Evolutionary conservation across 164 flowering plant genomes (phyloP).

Genomic region (Chimonanthus praecox): DNA sequence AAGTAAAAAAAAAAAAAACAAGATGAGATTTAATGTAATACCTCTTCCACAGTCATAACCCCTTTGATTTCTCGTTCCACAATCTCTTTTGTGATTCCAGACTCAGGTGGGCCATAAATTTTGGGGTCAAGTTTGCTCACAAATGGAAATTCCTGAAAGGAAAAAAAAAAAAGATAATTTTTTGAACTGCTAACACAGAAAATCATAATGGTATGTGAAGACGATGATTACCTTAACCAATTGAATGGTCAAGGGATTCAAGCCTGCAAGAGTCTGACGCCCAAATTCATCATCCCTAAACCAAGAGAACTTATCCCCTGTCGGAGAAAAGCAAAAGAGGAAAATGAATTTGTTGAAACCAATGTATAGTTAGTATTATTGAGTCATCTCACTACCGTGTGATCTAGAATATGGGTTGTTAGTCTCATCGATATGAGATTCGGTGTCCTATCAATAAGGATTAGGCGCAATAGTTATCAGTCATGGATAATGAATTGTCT

Average conservation of each 20-base stretch:
- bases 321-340: neutral
- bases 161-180: no score
- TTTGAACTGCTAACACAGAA: neutral
- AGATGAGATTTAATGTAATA: constrained; percentile 3
- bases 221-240: constrained; percentile 29
- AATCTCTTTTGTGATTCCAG: constrained; percentile 30
- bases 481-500: no score
- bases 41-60: constrained; percentile 32
- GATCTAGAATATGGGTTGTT: no score
- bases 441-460: no score
- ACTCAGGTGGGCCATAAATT: constrained; percentile 38
- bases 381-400: no score
- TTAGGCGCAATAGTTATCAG: no score
- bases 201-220: neutral
- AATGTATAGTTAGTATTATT: no score
- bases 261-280: constrained; percentile 37
- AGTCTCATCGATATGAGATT: no score
- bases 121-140: constrained; percentile 37
- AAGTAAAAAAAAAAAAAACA: neutral
- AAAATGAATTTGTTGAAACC: neutral
- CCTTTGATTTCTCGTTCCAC: constrained; percentile 28
- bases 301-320: constrained; percentile 42
- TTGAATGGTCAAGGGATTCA: constrained; percentile 30
- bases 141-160: constrained; percentile 35
- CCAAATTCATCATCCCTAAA: constrained; percentile 37